phyloP scores from a whole-genome alignment of 2,329 filamentous ascomycete species.

The Pseudocercospora ulei region DNA sequence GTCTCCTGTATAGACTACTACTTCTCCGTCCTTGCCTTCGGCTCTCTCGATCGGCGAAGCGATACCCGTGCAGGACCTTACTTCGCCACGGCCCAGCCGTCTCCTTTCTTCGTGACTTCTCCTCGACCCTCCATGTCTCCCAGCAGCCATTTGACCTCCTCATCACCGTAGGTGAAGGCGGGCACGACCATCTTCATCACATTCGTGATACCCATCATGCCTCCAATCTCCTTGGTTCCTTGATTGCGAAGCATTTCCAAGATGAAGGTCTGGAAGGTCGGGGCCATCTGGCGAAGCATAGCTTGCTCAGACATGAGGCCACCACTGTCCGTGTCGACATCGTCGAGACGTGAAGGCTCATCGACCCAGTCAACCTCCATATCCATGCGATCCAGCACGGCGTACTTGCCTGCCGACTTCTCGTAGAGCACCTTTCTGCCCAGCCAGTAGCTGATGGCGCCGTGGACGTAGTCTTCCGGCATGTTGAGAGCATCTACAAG shows the following conservation, averaged over 20 bases:
- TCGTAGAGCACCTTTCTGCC: constrained; percentile 56
- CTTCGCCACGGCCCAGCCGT: constrained; percentile 27
- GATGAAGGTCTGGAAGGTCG: constrained; percentile 84
- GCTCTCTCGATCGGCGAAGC: too few species aligned
- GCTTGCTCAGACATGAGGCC: constrained; percentile 47
- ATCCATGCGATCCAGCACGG: constrained; percentile 57
- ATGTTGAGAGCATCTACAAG: constrained; percentile 54
- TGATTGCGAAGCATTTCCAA: constrained; percentile 92
- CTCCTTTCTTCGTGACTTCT: constrained; percentile 46
- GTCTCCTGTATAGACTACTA: too few species aligned
- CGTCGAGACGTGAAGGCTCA: constrained; percentile 33
- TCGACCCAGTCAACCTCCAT: constrained; percentile 25
- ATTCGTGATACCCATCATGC: constrained; percentile 81
- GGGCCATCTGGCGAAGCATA: constrained; percentile 57
- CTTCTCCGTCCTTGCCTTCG: too few species aligned
- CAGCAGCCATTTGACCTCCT: constrained; percentile 75
- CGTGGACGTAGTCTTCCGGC: constrained; percentile 60
- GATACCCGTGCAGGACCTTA: background rate
- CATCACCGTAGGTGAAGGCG: constrained; percentile 79
- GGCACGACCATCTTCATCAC: constrained; percentile 90
- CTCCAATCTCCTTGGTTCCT: constrained; percentile 41
- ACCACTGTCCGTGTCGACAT: constrained; percentile 38
- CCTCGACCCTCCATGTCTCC: constrained; percentile 64
- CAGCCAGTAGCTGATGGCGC: constrained; percentile 63
- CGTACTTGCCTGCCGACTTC: constrained; percentile 46